These are phyloP conservation scores for Fragilariopsis cylindrus DNA, from an alignment of 108 stramenopile genomes.

Conservation along the genomic window DNA sequence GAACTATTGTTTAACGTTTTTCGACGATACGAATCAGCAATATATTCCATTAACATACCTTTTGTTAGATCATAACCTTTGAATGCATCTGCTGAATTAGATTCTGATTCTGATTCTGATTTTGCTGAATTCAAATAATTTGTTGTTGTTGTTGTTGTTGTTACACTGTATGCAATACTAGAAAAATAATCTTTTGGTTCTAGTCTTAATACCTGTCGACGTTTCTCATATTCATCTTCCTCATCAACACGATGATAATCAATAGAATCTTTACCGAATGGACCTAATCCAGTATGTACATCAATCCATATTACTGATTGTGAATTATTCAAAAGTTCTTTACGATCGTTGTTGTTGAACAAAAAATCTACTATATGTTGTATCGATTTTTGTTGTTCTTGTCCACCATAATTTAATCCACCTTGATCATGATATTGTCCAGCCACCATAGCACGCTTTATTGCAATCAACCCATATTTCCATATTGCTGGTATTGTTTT, in stretches of 20 bases:
- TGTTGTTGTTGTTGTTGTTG: neutral
- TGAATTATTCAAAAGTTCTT: conserved; percentile 17
- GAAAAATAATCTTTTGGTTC: conserved; percentile 12
- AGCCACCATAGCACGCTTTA: conserved; percentile 70
- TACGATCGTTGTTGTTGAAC: conserved; percentile 8
- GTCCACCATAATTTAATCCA: conserved; percentile 80
- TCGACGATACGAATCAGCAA: conserved; percentile 12
- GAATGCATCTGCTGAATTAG: conserved; percentile 10
- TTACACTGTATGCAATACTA: neutral
- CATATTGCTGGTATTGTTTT: conserved; percentile 17
- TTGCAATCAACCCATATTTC: conserved; percentile 42
- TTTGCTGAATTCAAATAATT: neutral
- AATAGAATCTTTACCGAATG: conserved; percentile 55
- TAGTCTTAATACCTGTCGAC: conserved; percentile 12
- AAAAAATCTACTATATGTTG: conserved; percentile 26
- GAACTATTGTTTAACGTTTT: too few species aligned
- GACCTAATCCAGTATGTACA: conserved; percentile 83
- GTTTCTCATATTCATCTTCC: neutral
- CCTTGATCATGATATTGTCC: conserved; percentile 72
- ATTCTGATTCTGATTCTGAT: neutral
- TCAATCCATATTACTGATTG: conserved; percentile 69
- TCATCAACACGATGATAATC: neutral
- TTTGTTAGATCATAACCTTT: conserved; percentile 26
- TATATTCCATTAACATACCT: conserved; percentile 17
- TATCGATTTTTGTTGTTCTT: conserved; percentile 49